Base-by-base conservation (phyloP, 2,329 filamentous ascomycete genomes). In the Penicillium olsonii region DNA sequence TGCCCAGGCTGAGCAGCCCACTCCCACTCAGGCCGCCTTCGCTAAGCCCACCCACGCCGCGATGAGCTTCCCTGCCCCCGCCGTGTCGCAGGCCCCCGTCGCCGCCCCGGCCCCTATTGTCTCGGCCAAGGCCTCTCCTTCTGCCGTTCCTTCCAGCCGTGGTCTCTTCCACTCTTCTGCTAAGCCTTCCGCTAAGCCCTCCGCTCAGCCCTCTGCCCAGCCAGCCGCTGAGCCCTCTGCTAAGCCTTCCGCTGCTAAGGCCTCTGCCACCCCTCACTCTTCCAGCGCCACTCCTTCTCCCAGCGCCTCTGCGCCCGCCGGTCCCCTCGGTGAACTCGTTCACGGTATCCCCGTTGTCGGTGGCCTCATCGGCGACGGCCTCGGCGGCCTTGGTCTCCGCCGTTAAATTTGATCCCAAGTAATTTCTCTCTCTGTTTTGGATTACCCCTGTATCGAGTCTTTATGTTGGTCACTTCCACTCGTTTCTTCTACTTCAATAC, bases 401-500 rank as follows among this genome's bases (percentile, higher is more conserved):
- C 48, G 35, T 37, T 56, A 39, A 42, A 6, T n/a, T 24, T 9
- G 17, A 18, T 3, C 14, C 9, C 18, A n/a, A 27, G 5, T 38
- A 2, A 20, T 38, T 10, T 19, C 14, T 14, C 38, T 2, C 22
- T 14, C 14, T 18, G 12, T 20, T 9, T 27, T 14, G 37, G n/a
- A 22, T n/a, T 10, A 31, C 5, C n/a, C 2, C 15, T 11, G 24
- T 41, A n/a, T 26, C 12, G 27, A 37, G 38, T 44, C 12, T 14
- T 35, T 12, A 17, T 24, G 6, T 26, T 27, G 39, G 10, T 37
- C 33, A 29, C 26, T 41, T 26, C 14, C 29, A 10, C 45, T 49
- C n/a, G 12, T 26, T 49, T 53, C n/a, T n/a, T 48, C 47, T 45
- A 43, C 26, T 48, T 44, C 29, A 12, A 34, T 50, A 52, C 45